phyloP scores from a whole-genome alignment of 2,329 filamentous ascomycete genomes.

The Phoma sp. region DNA sequence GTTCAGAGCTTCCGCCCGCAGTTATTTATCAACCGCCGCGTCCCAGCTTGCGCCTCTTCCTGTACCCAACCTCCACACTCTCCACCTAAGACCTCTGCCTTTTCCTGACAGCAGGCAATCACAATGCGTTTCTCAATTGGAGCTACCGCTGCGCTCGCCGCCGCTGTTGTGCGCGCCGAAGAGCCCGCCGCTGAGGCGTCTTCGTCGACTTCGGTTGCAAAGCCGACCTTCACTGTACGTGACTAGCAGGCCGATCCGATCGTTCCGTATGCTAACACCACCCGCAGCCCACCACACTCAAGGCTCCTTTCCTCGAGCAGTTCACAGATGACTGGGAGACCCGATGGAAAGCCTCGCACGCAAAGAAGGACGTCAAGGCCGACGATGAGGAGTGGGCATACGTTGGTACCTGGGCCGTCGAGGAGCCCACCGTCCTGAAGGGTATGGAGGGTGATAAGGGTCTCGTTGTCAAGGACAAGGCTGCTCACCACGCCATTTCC shows the following conservation, averaged over 20 bases:
- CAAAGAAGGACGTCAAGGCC: conserved; percentile 88
- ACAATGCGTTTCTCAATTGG: conserved; percentile 72
- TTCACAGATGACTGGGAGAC: conserved; percentile 96
- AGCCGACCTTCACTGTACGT: conserved; percentile 89
- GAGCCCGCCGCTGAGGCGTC: conserved; percentile 60
- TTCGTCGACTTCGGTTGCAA: conserved; percentile 67
- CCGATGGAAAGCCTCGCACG: conserved; percentile 92
- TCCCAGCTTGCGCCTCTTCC: conserved; percentile 29
- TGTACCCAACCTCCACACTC: conserved; percentile 24
- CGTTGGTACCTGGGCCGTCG: conserved; percentile 93
- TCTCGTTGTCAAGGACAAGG: conserved; percentile 96
- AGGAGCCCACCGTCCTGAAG: conserved; percentile 90
- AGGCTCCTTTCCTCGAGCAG: conserved; percentile 96
- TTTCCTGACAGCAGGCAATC: conserved; percentile 40
- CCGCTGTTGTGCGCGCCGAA: conserved; percentile 76
- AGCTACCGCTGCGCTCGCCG: conserved; percentile 71
- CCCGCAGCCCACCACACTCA: conserved; percentile 80
- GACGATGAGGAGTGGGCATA: conserved; percentile 93
- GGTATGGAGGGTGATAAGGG: conserved; percentile 95
- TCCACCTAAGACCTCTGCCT: conserved; percentile 39
- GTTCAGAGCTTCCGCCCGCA: conserved; percentile 31
- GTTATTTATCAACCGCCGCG: conserved; percentile 35
- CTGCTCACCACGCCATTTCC: conserved; percentile 98
- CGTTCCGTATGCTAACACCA: conserved; percentile 23
- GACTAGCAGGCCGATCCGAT: neutral